phyloP scores from a whole-genome alignment of 495 filamentous ascomycete genomes.

The Aspergillus baeticus region DNA sequence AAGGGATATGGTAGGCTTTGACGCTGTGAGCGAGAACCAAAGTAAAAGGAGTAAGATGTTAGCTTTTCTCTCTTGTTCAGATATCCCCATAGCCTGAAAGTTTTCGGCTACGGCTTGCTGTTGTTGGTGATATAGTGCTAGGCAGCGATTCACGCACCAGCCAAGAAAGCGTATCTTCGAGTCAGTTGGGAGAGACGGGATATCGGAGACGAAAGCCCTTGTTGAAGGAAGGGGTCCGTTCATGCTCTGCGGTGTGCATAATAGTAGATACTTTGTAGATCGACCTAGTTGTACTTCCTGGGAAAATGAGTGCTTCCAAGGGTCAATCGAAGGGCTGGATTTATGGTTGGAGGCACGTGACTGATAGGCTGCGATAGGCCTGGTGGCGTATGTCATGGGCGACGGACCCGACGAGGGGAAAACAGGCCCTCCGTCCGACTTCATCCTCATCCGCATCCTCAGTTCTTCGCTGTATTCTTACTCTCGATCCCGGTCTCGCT shows the following conservation, averaged over 20 bases:
- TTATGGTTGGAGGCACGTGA: constrained; percentile 33
- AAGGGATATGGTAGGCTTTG: constrained; percentile 58
- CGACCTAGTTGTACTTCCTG: neutral
- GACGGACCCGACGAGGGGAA: constrained; percentile 35
- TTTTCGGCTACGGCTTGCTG: no score
- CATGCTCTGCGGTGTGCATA: constrained; percentile 11
- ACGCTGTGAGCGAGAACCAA: constrained; percentile 51
- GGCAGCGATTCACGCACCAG: constrained; percentile 61
- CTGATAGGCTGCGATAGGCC: constrained; percentile 28
- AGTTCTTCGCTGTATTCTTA: neutral
- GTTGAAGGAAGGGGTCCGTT: constrained; percentile 58
- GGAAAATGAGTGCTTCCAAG: no score
- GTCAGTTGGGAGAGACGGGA: constrained; percentile 53
- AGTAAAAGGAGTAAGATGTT: neutral
- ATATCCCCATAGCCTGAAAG: neutral
- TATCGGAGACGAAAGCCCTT: constrained; percentile 64
- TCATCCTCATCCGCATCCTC: constrained; percentile 7
- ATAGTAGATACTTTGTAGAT: neutral
- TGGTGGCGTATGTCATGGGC: constrained; percentile 42
- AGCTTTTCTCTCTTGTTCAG: neutral
- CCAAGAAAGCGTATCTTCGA: constrained; percentile 88
- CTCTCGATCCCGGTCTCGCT: neutral
- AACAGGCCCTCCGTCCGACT: constrained; percentile 10
- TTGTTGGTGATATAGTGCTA: neutral
- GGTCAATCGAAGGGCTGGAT: neutral